phyloP scores from a whole-genome alignment of 495 filamentous ascomycete species.

The Penicillium desertorum region DNA sequence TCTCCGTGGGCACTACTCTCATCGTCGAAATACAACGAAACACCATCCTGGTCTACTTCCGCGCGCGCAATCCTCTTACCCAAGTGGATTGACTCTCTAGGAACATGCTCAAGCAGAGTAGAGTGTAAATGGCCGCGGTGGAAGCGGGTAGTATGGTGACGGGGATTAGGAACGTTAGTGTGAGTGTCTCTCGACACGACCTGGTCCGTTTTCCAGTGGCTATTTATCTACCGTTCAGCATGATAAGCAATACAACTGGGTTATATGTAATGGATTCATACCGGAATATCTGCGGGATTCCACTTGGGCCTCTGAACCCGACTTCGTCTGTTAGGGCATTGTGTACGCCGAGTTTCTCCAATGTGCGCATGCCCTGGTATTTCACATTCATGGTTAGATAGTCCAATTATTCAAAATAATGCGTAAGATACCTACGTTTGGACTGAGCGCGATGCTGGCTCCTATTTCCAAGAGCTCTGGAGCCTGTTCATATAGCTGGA shows the following conservation, averaged over 20 bases:
- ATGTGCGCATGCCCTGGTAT: conserved; percentile 44
- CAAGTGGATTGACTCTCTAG: conserved; percentile 31
- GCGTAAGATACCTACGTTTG: conserved; percentile 35
- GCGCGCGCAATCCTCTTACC: conserved; percentile 22
- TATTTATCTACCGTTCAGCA: conserved; percentile 1
- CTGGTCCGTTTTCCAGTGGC: conserved; percentile 47
- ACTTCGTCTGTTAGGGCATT: conserved; percentile 42
- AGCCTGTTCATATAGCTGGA: conserved; percentile 49
- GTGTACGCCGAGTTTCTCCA: conserved; percentile 45
- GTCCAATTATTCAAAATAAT: neutral
- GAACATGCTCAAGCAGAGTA: conserved; percentile 43
- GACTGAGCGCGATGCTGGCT: conserved; percentile 50
- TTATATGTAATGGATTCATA: conserved; percentile 1
- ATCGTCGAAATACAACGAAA: conserved; percentile 32
- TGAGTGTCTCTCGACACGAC: conserved; percentile 42
- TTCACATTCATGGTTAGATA: neutral
- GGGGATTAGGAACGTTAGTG: conserved; percentile 36
- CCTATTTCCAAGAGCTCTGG: conserved; percentile 48
- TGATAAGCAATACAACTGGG: neutral
- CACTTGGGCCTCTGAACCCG: conserved; percentile 42
- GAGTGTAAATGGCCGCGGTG: conserved; percentile 49
- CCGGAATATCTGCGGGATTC: conserved; percentile 39
- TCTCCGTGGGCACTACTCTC: conserved; percentile 30
- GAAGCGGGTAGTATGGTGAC: conserved; percentile 48
- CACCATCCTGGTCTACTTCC: conserved; percentile 18